Percentiles rank a stretch among this genome's conserved stretches.
Evolutionary conservation across 176 grass and related monocot genomes (phyloP).

Genomic region (Juncus effusus): DNA sequence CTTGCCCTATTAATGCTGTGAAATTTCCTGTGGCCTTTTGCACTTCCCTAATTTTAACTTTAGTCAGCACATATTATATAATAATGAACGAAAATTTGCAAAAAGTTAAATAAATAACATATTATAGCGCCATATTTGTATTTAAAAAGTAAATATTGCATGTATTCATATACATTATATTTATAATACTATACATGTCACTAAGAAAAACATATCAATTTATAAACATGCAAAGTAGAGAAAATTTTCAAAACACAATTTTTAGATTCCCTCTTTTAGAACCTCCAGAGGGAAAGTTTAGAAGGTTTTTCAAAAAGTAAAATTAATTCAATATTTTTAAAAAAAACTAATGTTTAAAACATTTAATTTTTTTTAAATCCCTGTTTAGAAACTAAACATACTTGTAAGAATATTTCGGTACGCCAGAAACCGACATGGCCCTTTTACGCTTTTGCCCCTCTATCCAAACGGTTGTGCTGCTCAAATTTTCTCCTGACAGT

Average conservation of each 20-base stretch:
- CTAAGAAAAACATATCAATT: no score
- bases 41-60: conserved; percentile 59
- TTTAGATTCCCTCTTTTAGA: no score
- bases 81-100: background rate
- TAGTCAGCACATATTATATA: conserved; percentile 2
- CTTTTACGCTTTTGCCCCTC: conserved; percentile 56
- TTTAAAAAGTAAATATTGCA: background rate
- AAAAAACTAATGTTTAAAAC: no score
- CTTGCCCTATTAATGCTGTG: conserved; percentile 83
- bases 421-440: conserved; percentile 69
- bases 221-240: no score
- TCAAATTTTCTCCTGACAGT: conserved; percentile 32
- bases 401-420: conserved; percentile 92
- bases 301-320: no score
- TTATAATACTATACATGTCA: no score
- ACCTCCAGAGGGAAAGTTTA: no score
- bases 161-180: no score
- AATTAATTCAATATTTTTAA: no score
- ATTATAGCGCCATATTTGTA: conserved; percentile 1
- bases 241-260: no score
- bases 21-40: conserved; percentile 88
- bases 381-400: conserved; percentile 27
- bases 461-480: conserved; percentile 31
- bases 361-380: no score
- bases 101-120: conserved; percentile 19